Conservation (phyloP, 345 rosid genomes). For the Lepidium aucheri region DNA sequence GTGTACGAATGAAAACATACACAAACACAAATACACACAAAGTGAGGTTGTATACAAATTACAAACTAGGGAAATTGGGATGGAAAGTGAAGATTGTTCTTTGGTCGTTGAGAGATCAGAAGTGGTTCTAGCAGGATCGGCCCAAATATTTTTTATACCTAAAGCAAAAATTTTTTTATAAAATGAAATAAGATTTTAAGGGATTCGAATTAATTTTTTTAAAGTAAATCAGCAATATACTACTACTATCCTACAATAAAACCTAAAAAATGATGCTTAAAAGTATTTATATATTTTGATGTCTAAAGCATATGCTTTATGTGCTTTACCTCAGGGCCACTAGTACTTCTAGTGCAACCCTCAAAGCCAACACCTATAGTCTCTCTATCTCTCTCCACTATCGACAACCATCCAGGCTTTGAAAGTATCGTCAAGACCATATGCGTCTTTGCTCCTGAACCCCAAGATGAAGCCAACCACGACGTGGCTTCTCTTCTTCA, state of each 20-base stretch:
- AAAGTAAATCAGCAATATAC: too few species aligned
- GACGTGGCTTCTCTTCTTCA: constrained; percentile 25
- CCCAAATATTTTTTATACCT: too few species aligned
- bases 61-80: not conserved
- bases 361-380: constrained; percentile 34
- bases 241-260: too few species aligned
- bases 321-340: too few species aligned
- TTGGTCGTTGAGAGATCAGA: constrained; percentile 7
- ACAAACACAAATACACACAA: not conserved
- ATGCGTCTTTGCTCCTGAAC: constrained; percentile 22
- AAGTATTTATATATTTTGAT: too few species aligned
- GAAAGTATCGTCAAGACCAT: constrained; percentile 26
- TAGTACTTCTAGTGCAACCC: constrained; percentile 42
- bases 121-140: too few species aligned
- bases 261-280: too few species aligned
- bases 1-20: not conserved
- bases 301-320: too few species aligned
- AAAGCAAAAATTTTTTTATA: too few species aligned
- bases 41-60: not conserved
- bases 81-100: not conserved
- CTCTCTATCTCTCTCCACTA: constrained; percentile 33
- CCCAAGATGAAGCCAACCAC: not conserved
- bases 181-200: too few species aligned
- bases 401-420: constrained; percentile 31
- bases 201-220: too few species aligned